Evolutionary conservation across 805 yeast genomes (phyloP), one percentile per base, ranked within the genome.

Genomic region (Candida michaelii): DNA sequence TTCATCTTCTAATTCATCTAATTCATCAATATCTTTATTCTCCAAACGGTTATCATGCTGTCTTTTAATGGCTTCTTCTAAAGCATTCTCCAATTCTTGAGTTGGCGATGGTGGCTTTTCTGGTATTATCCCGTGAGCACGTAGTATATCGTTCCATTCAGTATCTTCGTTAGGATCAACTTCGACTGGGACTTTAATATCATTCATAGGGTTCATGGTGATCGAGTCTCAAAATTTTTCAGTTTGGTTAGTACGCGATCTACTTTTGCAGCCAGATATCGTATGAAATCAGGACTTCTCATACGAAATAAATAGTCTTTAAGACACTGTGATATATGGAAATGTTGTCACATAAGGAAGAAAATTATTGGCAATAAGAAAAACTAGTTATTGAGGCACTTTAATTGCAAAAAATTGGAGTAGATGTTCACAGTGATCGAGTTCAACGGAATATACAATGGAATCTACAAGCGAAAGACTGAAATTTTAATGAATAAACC

Each of bases 101-200:
- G 95, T 81, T 8, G 96, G 96, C 15, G 95, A 87, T 17, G 90
- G 89, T 19, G 95, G 89, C 54, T 85, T 82, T 57, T 86, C 89
- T 1, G 99, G 99, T 38, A 93, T 88, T 42, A 93, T 81, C 17
- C 98, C 98, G 48, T 90, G 87, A 3, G 79, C 77, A 50, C 99
- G 73, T 34, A 93, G 73, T 51, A 93, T 89, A 63, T 93, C 99
- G 60, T 93, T 93, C 99, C 99, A 93, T 63, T 93, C 99, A 0
- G 99, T 93, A 61, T 93, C 99, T 64, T 93, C 99, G 48, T 78
- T 79, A 27, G 96, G 97, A 64, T 93, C 90, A 42, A 90, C 96
- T 63, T 89, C 88, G 37, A 89, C 89, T 51, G 82, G 88, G 42
- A 85, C 73, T 67, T 83, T 76, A 25, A 81, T 49, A 36, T 56